Evolutionary conservation across 2,329 filamentous ascomycete genomes (phyloP).

Genomic region (Cladophialophora yegresii): DNA sequence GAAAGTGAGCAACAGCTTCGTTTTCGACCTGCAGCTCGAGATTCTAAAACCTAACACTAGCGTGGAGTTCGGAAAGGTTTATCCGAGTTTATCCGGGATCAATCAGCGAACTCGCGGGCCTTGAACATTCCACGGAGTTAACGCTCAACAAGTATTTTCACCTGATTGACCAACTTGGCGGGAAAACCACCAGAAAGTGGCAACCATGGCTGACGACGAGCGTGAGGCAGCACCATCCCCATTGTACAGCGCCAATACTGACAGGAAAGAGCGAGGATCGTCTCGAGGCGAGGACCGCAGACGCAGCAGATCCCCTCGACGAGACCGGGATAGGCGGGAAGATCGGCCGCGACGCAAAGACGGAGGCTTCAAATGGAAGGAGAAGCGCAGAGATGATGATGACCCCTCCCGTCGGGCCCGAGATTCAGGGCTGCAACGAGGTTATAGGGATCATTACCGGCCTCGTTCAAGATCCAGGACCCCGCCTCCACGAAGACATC

Average conservation of each 20-base stretch:
- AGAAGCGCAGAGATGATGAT: constrained; percentile 50
- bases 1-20: no score
- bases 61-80: background rate
- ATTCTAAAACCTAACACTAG: constrained; percentile 3
- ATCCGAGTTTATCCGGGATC: background rate
- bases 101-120: background rate
- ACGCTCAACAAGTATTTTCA: background rate
- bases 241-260: constrained; percentile 20
- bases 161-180: background rate
- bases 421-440: constrained; percentile 55
- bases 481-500: constrained; percentile 34
- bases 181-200: background rate
- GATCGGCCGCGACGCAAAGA: constrained; percentile 46
- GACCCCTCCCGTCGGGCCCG: constrained; percentile 44
- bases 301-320: constrained; percentile 49
- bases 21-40: no score
- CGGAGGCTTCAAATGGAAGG: constrained; percentile 53
- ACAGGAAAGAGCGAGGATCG: constrained; percentile 31
- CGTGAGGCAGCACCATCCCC: constrained; percentile 21
- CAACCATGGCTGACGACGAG: constrained; percentile 33
- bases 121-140: background rate
- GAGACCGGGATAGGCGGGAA: constrained; percentile 41
- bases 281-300: constrained; percentile 40
- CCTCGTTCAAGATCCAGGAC: constrained; percentile 45
- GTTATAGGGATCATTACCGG: constrained; percentile 49